Conservation (phyloP, 768 basidiomycete species). For the Strobilomyces echinocephalus region DNA sequence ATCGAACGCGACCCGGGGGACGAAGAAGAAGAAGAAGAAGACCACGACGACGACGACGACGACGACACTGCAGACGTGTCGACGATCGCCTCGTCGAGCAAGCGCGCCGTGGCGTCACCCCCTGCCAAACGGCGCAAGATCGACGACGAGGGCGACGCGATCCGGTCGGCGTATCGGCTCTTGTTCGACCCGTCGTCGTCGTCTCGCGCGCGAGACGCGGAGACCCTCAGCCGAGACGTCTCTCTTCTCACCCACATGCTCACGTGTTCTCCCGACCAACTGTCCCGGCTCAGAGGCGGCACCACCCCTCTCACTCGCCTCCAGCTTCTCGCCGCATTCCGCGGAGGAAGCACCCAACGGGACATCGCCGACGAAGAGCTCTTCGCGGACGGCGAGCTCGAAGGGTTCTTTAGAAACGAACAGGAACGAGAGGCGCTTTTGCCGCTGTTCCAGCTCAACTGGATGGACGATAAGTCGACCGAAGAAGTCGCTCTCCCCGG, state of each 20-base stretch:
- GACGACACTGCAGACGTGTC: constrained; percentile 8
- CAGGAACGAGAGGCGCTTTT: constrained; percentile 47
- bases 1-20: constrained; percentile 35
- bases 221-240: constrained; percentile 10
- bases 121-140: constrained; percentile 32
- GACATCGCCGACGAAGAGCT: constrained; percentile 66
- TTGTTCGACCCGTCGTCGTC: constrained; percentile 58
- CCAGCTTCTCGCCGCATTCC: constrained; percentile 53
- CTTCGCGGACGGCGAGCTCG: constrained; percentile 65
- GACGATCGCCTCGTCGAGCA: constrained; percentile 12
- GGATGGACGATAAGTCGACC: constrained; percentile 28
- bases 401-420: constrained; percentile 50
- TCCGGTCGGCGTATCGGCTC: constrained; percentile 49
- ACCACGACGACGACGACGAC: constrained; percentile 25
- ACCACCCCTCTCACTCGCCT: constrained; percentile 57
- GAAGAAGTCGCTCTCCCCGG: constrained; percentile 16
- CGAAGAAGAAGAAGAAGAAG: no score
- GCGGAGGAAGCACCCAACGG: constrained; percentile 50
- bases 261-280: constrained; percentile 35
- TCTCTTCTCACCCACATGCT: constrained; percentile 53
- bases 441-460: constrained; percentile 33
- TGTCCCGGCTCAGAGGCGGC: constrained; percentile 25
- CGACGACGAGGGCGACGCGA: constrained; percentile 18
- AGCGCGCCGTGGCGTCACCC: neutral
- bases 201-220: constrained; percentile 18